Evolutionary conservation across 2,329 filamentous ascomycete species (phyloP).

Genomic region (Hymenoscyphus infarciens): DNA sequence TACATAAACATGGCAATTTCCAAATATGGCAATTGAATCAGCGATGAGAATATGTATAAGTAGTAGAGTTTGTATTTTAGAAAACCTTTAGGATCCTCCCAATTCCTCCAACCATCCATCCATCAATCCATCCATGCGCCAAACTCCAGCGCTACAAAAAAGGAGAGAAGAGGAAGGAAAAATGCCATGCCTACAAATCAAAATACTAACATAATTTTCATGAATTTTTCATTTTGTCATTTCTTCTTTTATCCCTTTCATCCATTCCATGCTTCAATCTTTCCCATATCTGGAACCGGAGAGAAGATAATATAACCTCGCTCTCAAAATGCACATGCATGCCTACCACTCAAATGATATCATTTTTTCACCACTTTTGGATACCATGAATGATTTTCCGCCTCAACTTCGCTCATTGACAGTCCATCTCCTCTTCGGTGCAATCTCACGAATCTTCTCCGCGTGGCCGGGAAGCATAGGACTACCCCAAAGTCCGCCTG

Average conservation of each 20-base stretch:
- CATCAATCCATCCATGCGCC: slow-evolving; percentile 1
- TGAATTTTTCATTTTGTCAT: background rate
- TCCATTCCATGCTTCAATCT: background rate
- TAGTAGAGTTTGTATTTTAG: no score
- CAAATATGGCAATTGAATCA: no score
- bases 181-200: background rate
- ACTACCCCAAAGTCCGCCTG: slow-evolving; percentile 42
- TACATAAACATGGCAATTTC: no score
- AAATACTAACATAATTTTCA: background rate
- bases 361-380: background rate
- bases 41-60: no score
- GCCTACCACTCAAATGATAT: background rate
- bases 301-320: background rate
- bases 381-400: background rate
- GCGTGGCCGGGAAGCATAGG: slow-evolving; percentile 44
- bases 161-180: background rate
- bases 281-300: background rate
- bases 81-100: background rate
- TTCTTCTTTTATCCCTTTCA: background rate
- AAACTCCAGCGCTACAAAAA: slow-evolving; percentile 14
- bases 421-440: slow-evolving; percentile 53
- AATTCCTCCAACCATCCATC: background rate
- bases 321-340: background rate
- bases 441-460: slow-evolving; percentile 45
- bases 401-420: slow-evolving; percentile 42